These are phyloP conservation scores for Kodamaea sp. DNA, from an alignment of 1,139 yeast species.

Conservation along the genomic window DNA sequence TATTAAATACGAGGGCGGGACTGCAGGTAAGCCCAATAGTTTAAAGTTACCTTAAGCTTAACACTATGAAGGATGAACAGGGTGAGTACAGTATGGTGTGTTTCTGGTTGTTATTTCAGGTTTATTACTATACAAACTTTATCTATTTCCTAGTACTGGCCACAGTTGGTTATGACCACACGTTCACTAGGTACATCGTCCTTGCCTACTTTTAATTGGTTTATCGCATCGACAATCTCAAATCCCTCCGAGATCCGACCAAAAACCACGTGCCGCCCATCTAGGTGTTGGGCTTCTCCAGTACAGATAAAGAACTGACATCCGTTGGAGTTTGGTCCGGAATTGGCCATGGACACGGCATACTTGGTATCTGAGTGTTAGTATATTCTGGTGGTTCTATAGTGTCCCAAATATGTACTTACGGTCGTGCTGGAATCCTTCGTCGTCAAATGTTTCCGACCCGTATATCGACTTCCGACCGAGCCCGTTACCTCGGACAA, in stretches of 20 bases:
- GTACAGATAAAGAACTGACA: constrained; percentile 99
- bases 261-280: constrained; percentile 98
- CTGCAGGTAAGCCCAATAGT: too few relatives aligned
- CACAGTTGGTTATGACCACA: constrained; percentile 11
- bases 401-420: too few relatives aligned
- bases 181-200: constrained; percentile 15
- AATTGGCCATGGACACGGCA: constrained; percentile 90
- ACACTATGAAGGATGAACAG: too few relatives aligned
- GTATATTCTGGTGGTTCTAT: too few relatives aligned
- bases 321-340: constrained; percentile 99
- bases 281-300: constrained; percentile 94
- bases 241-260: constrained; percentile 94
- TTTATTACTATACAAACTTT: too few relatives aligned
- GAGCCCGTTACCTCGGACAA: constrained; percentile 91
- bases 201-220: constrained; percentile 30
- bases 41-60: too few relatives aligned
- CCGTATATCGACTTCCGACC: constrained; percentile 99
- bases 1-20: too few relatives aligned
- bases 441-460: constrained; percentile 82
- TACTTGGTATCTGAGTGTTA: constrained; percentile 18
- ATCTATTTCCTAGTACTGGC: too few relatives aligned
- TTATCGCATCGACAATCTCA: constrained; percentile 90
- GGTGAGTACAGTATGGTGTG: too few relatives aligned
- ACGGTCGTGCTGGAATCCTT: constrained; percentile 62
- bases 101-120: too few relatives aligned